Base-by-base conservation (phyloP, 2,329 filamentous ascomycete genomes). In the Scortechinia acanthostroma region DNA sequence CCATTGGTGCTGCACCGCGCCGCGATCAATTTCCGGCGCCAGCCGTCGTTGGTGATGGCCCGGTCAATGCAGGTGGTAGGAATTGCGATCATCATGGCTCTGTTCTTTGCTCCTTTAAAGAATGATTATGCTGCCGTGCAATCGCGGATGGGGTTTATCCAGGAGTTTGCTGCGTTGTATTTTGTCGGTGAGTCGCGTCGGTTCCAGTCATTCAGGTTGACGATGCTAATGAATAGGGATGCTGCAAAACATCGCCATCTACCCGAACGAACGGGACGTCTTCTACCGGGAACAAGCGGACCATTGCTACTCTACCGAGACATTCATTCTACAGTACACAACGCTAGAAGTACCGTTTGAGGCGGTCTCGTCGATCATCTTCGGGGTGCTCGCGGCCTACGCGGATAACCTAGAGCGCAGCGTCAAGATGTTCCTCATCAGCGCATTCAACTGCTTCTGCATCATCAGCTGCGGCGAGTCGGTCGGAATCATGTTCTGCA, bases 401-500 rank as follows among this genome's bases (percentile, higher is more conserved):
- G 84, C 80, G 0, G 75, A 81, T 3, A 83, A 82, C 0, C 66
- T 90, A 10, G 73, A 81, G 4, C 72, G 77, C 22, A 83, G 79
- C 0, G 71, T 65, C 0, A 65, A 72, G 48, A 77, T 87, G 58
- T 86, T 83, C 59, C 86, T 88, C 52, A 73, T 85, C 35, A 70
- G 74, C 44, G 71, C 77, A 2, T 87, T 84, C 61, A 78, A 83
- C 51, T 80, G 79, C 50, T 88, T 90, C 55, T 84, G 80, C 51
- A 77, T 90, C 45, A 82, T 88, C 15, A 83, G 70, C 45, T 88
- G 83, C 54, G 86, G 86, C 21, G 86, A 90, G 65, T 85, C 79
- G 45, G 56, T 90, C 1, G 86, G 86, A 1, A 89, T 91, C 55
- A 80, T 88, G 65, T 90, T 90, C 68, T 88, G 88, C 63, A 89